Evolutionary conservation across 1,139 yeast genomes (phyloP).

Genomic region (Suzukiozyma palmioleophila): DNA sequence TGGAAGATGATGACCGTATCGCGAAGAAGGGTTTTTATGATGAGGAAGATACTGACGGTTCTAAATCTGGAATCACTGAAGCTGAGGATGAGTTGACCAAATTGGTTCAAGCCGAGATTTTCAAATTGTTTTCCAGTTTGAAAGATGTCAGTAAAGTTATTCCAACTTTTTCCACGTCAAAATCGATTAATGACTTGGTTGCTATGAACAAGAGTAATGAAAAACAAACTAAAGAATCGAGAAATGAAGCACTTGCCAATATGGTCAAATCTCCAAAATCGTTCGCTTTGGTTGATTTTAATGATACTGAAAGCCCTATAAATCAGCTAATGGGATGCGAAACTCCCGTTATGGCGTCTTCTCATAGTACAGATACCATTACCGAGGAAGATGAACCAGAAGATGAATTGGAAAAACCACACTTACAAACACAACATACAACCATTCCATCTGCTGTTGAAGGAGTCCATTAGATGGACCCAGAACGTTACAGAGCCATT

Average conservation of each 20-base stretch:
- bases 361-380: slow-evolving; percentile 35
- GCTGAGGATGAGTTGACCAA: slow-evolving; percentile 31
- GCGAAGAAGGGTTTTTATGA: slow-evolving; percentile 2
- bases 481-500: too few species aligned
- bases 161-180: slow-evolving; percentile 34
- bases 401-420: slow-evolving; percentile 3
- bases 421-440: too few species aligned
- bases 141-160: slow-evolving; percentile 34
- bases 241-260: slow-evolving; percentile 1
- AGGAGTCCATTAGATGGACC: too few species aligned
- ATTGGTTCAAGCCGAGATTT: slow-evolving; percentile 35
- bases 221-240: slow-evolving; percentile 10
- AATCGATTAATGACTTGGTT: slow-evolving; percentile 28
- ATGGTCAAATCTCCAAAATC: slow-evolving; percentile 43
- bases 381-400: slow-evolving; percentile 41
- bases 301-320: slow-evolving; percentile 37
- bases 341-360: slow-evolving; percentile 18
- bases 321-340: slow-evolving; percentile 28
- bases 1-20: slow-evolving; percentile 29
- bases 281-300: slow-evolving; percentile 34
- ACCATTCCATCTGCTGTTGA: too few species aligned
- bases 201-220: slow-evolving; percentile 15
- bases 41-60: slow-evolving; percentile 7
- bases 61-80: slow-evolving; percentile 7
- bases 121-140: slow-evolving; percentile 31